Percentiles rank a stretch among this genome's conserved stretches.
Conservation (phyloP, 1,284 basidiomycete species). For the Meripilus lineatus region DNA sequence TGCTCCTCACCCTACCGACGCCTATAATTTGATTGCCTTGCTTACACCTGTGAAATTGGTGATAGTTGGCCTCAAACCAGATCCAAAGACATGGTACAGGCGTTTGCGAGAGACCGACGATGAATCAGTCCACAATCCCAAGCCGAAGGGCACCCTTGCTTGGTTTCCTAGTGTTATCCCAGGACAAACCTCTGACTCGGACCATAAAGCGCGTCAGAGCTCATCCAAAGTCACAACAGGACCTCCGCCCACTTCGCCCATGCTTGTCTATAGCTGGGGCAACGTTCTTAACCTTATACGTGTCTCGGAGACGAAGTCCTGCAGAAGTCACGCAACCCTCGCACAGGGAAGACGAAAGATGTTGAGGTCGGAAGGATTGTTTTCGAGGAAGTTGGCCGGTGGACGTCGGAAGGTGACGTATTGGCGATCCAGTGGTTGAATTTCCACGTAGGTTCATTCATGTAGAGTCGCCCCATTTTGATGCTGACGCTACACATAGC, state of each 20-base stretch:
- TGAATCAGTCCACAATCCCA: slow-evolving; percentile 36
- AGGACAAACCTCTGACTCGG: slow-evolving; percentile 10
- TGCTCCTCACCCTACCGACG: slow-evolving; percentile 71
- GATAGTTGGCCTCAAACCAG: slow-evolving; percentile 89
- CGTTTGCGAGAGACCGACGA: slow-evolving; percentile 56
- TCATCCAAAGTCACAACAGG: slow-evolving; percentile 25
- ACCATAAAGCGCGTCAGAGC: slow-evolving; percentile 5
- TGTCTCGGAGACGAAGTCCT: slow-evolving; percentile 58
- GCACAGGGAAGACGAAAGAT: slow-evolving; percentile 54
- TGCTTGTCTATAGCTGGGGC: slow-evolving; percentile 84
- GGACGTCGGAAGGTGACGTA: slow-evolving; percentile 52
- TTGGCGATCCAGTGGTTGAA: slow-evolving; percentile 74
- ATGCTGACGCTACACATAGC: slow-evolving; percentile 36
- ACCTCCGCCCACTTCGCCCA: slow-evolving; percentile 37
- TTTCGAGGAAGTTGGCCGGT: slow-evolving; percentile 52
- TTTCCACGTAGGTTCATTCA: slow-evolving; percentile 57
- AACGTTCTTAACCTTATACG: slow-evolving; percentile 57
- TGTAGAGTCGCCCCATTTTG: slow-evolving; percentile 5
- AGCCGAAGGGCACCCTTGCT: slow-evolving; percentile 58
- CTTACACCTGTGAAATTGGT: slow-evolving; percentile 90
- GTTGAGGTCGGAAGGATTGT: slow-evolving; percentile 60
- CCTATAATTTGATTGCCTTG: slow-evolving; percentile 82
- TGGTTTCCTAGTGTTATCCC: slow-evolving; percentile 69
- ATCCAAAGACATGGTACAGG: slow-evolving; percentile 91
- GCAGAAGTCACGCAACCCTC: slow-evolving; percentile 46